phyloP scores from a whole-genome alignment of 192 early-diverging fungal species.

The Rhizophagus sp. region DNA sequence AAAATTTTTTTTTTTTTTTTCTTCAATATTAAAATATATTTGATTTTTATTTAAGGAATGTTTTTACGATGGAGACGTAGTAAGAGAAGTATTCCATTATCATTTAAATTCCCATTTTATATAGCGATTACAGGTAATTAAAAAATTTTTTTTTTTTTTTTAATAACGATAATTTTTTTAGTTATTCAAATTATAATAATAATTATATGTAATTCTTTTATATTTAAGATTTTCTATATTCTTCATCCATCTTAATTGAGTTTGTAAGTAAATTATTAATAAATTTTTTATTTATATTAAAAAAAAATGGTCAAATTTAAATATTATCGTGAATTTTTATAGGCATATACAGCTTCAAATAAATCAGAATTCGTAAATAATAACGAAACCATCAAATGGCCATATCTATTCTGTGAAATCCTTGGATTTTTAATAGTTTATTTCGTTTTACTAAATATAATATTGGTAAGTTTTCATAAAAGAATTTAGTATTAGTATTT shows the following conservation, averaged over 20 bases:
- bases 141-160: no score
- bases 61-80: background rate
- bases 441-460: background rate
- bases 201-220: background rate
- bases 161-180: no score
- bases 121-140: constrained; percentile 8
- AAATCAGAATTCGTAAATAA: no score
- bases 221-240: background rate
- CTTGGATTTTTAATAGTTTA: background rate
- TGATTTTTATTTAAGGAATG: no score
- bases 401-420: background rate
- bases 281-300: no score
- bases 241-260: background rate
- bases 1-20: no score
- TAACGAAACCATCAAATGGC: background rate
- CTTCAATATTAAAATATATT: no score
- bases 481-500: no score
- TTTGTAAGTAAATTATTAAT: background rate
- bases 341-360: no score
- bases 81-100: background rate
- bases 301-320: no score
- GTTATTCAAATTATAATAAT: no score
- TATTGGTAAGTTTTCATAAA: background rate
- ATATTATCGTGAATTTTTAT: no score
- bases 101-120: constrained; percentile 1